Conservation (phyloP, 305 asterid genomes). For the Fraxinus velutina region DNA sequence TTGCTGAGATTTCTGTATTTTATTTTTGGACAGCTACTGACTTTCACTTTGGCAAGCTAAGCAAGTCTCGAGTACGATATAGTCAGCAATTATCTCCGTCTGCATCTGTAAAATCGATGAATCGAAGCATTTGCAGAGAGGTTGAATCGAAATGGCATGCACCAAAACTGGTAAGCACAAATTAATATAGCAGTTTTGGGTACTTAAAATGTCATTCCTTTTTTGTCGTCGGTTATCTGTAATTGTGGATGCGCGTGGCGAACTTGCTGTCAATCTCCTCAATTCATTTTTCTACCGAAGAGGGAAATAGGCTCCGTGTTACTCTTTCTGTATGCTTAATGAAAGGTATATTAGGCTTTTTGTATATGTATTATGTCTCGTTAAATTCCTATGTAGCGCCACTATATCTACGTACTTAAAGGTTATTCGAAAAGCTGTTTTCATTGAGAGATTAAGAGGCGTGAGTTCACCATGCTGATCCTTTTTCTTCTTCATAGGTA, state of each 20-base stretch:
- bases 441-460: neutral
- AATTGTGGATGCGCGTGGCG: neutral
- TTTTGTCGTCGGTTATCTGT: neutral
- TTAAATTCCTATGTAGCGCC: neutral
- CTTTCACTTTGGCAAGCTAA: constrained; percentile 60
- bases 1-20: neutral
- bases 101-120: constrained; percentile 50
- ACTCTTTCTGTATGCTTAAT: neutral
- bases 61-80: constrained; percentile 68
- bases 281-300: neutral
- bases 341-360: neutral
- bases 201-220: neutral
- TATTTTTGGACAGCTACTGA: constrained; percentile 53
- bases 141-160: constrained; percentile 40
- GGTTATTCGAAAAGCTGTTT: neutral
- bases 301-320: neutral
- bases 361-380: neutral
- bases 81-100: constrained; percentile 62
- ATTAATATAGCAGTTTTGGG: neutral
- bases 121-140: constrained; percentile 47
- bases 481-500: neutral
- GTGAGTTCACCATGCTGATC: neutral
- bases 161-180: constrained; percentile 45
- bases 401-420: neutral
- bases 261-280: neutral